Conservation (phyloP, 176 grass and related monocot species). For the Guadua angustifolia region DNA sequence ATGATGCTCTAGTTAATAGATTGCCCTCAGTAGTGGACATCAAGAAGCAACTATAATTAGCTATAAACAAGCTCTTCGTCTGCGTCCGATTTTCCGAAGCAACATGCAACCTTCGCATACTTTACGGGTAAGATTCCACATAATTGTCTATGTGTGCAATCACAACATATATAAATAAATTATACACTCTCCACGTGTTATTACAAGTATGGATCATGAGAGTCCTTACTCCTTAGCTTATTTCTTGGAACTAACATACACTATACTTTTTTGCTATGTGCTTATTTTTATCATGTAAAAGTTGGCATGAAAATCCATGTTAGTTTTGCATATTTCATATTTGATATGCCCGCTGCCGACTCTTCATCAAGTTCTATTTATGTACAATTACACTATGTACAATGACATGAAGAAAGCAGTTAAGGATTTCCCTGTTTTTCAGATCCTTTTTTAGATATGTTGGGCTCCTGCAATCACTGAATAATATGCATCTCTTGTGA, state of each 20-base stretch:
- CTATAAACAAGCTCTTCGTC: conserved; percentile 72
- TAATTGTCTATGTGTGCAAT: too few species aligned
- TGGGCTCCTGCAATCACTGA: too few species aligned
- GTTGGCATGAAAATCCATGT: not conserved
- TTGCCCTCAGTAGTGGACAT: conserved; percentile 72
- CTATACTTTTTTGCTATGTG: not conserved
- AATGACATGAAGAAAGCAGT: not conserved
- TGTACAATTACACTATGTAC: not conserved
- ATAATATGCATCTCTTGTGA: too few species aligned
- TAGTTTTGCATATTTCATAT: not conserved
- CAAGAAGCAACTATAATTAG: conserved; percentile 77
- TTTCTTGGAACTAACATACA: not conserved
- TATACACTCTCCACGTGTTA: too few species aligned
- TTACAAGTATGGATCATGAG: not conserved
- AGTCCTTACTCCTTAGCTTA: not conserved
- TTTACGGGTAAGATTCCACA: conserved; percentile 56
- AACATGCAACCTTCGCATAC: conserved; percentile 85
- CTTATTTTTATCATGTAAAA: conserved; percentile 5
- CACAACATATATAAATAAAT: too few species aligned
- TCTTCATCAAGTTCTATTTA: too few species aligned
- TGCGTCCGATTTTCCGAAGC: conserved; percentile 94
- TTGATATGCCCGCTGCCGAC: too few species aligned
- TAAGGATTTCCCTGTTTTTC: not conserved
- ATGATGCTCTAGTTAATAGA: conserved; percentile 87
- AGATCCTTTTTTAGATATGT: not conserved